Conservation (phyloP, 306 rosid genomes). For the Corylus avellana region DNA sequence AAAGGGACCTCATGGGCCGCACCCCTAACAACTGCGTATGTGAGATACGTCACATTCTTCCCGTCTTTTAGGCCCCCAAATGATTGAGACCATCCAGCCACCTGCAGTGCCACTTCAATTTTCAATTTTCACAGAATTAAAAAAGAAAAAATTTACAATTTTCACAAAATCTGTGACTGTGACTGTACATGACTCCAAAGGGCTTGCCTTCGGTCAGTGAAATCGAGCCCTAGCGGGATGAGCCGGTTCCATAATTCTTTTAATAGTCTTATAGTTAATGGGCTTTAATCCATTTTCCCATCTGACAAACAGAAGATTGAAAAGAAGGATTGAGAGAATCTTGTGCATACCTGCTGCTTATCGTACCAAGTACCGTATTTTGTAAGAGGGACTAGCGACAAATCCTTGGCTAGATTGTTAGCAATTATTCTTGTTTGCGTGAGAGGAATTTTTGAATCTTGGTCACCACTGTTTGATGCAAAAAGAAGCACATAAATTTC, state of each 20-base stretch:
- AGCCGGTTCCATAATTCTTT: too few species aligned
- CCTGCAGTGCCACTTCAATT: too few species aligned
- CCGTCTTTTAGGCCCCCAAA: not conserved
- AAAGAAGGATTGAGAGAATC: not conserved
- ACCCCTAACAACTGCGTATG: not conserved
- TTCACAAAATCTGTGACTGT: too few species aligned
- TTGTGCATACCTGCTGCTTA: not conserved
- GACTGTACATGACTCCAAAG: too few species aligned
- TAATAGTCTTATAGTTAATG: too few species aligned
- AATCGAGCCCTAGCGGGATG: too few species aligned
- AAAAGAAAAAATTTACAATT: too few species aligned
- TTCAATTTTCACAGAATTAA: not conserved
- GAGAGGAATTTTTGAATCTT: slow-evolving; percentile 10
- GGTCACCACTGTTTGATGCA: not conserved
- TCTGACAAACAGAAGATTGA: too few species aligned
- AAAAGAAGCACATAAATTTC: not conserved
- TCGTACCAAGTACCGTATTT: not conserved
- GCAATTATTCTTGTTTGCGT: slow-evolving; percentile 10
- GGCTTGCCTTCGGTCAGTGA: too few species aligned
- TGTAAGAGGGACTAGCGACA: not conserved
- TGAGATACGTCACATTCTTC: slow-evolving; percentile 5
- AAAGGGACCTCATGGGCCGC: slow-evolving; percentile 4
- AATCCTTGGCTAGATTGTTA: slow-evolving; percentile 1
- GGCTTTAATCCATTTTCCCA: too few species aligned
- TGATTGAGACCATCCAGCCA: slow-evolving; percentile 7